Base-by-base conservation (phyloP, 352 stramenopile species). In the Phytophthora podocarpi region DNA sequence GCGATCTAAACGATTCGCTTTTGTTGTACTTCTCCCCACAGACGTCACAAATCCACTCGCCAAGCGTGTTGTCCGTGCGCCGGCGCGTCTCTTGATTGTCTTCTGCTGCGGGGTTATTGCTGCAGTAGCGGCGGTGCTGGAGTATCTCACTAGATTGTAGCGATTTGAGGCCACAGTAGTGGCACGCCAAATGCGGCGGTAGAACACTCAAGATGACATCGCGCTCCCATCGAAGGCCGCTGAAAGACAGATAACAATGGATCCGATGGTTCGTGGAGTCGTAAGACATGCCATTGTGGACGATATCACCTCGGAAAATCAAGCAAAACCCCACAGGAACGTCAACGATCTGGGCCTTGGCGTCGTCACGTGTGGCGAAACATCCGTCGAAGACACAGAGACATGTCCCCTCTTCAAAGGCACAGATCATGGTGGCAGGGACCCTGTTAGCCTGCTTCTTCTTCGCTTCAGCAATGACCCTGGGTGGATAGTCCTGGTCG, bases 261-360 rank as follows among this genome's bases (percentile, higher is more conserved):
- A 59, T 18, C 0, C 37, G 30, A 32, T 59, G 16, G 31, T 54
- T 65, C 0, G 32, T 4, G 1, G 5, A 8, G 1, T 21, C 16
- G 39, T 59, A 59, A 3, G 15, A 5, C 12, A 59, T 26, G 1
- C 46, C 30, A 4, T 34, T 53, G 18, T 59, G 56, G 1, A 47
- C 27, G 1, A 65, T 18, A 31, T 46, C 46, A 1, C 46, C 56
- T 16, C 37, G 37, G 12, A 65, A 65, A 8, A 65, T 47, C 3
- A 59, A 4, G 18, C 27, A 39, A 12, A 41, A 53, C 4, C 31
- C 28, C 16, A 40, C 16, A 1, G 37, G 48, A 27, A 51, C 52
- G 2, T 57, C n/a, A 10, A 61, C 2, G 2, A 39, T 5, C 1
- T 28, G 27, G 3, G 35, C 15, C 16, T 37, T 57, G 0, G 15